Evolutionary conservation across 768 basidiomycete species (phyloP).

Genomic region (Lactifluus echinatus): DNA sequence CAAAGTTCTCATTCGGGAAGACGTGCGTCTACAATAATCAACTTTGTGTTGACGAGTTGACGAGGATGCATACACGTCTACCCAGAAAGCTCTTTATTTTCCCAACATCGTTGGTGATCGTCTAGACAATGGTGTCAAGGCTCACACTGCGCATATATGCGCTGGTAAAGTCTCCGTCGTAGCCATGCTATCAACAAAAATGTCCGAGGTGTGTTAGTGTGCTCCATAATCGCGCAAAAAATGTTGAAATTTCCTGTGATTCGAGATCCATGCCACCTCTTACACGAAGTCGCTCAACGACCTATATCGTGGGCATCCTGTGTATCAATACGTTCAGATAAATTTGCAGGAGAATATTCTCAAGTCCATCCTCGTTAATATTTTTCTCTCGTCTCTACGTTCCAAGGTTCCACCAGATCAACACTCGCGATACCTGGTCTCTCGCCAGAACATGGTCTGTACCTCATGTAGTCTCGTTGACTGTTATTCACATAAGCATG

Average conservation of each 20-base stretch:
- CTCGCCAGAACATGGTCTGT: slow-evolving; percentile 70
- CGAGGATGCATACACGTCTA: neutral
- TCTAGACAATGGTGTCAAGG: slow-evolving; percentile 43
- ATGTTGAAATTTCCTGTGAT: neutral
- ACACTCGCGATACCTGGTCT: slow-evolving; percentile 69
- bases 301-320: slow-evolving; percentile 44
- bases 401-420: slow-evolving; percentile 51
- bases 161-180: slow-evolving; percentile 71
- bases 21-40: slow-evolving; percentile 44
- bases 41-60: neutral
- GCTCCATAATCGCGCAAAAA: neutral
- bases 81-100: slow-evolving; percentile 84
- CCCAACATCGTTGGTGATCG: slow-evolving; percentile 76
- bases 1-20: slow-evolving; percentile 78
- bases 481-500: neutral
- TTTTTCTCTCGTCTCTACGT: slow-evolving; percentile 74
- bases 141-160: slow-evolving; percentile 73
- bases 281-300: slow-evolving; percentile 53
- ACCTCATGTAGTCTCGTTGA: neutral
- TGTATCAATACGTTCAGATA: slow-evolving; percentile 72
- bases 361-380: slow-evolving; percentile 80
- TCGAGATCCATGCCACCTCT: slow-evolving; percentile 70
- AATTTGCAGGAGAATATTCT: slow-evolving; percentile 93
- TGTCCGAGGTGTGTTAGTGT: slow-evolving; percentile 63
- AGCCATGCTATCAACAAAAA: slow-evolving; percentile 73